Conservation (phyloP, 2,329 filamentous ascomycete species). For the Plenodomus lindquistii region DNA sequence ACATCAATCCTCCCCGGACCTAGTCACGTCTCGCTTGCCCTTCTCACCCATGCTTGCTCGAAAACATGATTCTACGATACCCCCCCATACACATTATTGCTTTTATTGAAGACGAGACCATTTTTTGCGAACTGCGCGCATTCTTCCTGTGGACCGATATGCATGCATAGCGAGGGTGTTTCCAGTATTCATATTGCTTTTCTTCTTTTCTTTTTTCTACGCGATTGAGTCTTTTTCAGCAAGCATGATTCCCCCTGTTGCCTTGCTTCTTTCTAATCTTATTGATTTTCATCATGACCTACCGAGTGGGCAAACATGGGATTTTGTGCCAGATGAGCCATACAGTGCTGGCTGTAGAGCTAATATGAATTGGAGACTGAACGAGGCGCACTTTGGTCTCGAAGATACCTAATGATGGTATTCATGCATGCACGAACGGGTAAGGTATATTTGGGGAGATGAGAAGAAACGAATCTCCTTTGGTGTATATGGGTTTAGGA, state of each 20-base stretch:
- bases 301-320: too few relatives aligned
- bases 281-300: not conserved
- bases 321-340: too few relatives aligned
- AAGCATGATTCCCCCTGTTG: conserved; percentile 23
- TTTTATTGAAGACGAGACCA: conserved; percentile 4
- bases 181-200: conserved; percentile 3
- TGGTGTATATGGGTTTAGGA: too few relatives aligned
- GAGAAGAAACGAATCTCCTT: too few relatives aligned
- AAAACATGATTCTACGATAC: not conserved
- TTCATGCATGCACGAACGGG: too few relatives aligned
- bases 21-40: conserved; percentile 9
- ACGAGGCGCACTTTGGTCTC: too few relatives aligned
- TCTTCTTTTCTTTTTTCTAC: conserved; percentile 1
- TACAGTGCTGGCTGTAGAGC: too few relatives aligned
- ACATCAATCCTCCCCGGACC: conserved; percentile 51
- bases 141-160: conserved; percentile 1
- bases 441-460: too few relatives aligned
- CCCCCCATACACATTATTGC: not conserved
- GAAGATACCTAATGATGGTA: too few relatives aligned
- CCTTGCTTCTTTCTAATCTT: conserved; percentile 6
- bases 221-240: not conserved
- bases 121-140: conserved; percentile 4
- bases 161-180: conserved; percentile 39
- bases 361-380: too few relatives aligned
- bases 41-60: conserved; percentile 8